Conservation (phyloP, 1,284 basidiomycete genomes). For the Ceratobasidium sp. region DNA sequence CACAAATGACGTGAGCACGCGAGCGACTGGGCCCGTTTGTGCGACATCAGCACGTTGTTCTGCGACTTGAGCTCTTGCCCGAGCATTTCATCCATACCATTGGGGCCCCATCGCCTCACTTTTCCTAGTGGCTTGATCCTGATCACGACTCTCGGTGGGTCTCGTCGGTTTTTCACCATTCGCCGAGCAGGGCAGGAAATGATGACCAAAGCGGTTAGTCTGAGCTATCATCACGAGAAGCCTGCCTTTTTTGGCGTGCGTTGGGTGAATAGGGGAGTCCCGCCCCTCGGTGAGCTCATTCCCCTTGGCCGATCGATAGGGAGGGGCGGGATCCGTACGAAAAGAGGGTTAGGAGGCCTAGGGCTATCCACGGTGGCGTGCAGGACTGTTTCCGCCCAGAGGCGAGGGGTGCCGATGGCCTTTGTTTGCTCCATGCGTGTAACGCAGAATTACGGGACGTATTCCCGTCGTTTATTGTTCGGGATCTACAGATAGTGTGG, state of each 20-base stretch:
- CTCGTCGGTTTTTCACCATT: background rate
- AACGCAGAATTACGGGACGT: background rate
- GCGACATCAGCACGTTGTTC: slow-evolving; percentile 26
- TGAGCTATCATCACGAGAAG: background rate
- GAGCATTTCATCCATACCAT: background rate
- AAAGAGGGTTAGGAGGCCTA: too few relatives aligned
- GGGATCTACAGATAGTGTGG: background rate
- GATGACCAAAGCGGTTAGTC: slow-evolving; percentile 7
- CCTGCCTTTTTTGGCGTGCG: background rate
- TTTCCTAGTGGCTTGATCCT: background rate
- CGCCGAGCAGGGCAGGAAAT: slow-evolving; percentile 20
- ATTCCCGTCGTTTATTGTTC: background rate
- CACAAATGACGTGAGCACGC: background rate
- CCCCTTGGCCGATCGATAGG: background rate
- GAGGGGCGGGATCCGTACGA: background rate
- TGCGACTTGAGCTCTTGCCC: slow-evolving; percentile 6
- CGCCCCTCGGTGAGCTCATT: background rate
- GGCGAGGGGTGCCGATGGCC: background rate
- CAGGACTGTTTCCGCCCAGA: background rate
- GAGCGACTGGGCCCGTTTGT: background rate
- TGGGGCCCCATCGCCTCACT: background rate
- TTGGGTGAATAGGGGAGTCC: slow-evolving; percentile 1
- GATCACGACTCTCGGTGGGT: background rate
- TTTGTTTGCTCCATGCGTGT: background rate
- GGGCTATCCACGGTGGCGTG: background rate